These are phyloP conservation scores for Zygosaccharomyces bailii DNA, from an alignment of 805 yeast genomes.

Conservation along the genomic window DNA sequence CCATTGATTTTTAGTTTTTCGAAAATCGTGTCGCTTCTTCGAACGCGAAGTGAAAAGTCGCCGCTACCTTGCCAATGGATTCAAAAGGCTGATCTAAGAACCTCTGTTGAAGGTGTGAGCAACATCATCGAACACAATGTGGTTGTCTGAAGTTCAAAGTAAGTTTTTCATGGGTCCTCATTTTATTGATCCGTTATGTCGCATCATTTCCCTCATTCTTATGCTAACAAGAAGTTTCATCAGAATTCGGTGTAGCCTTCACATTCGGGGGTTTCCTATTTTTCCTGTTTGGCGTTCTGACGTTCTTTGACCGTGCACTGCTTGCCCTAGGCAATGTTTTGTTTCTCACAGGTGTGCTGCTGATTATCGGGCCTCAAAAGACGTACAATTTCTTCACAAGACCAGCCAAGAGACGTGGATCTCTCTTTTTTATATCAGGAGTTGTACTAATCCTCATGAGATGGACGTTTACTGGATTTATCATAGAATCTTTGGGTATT, in stretches of 20 bases:
- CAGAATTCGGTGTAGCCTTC: constrained; percentile 89
- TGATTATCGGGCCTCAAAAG: constrained; percentile 85
- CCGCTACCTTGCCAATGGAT: no score
- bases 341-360: constrained; percentile 73
- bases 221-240: constrained; percentile 11
- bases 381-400: constrained; percentile 80
- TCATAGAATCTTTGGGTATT: constrained; percentile 84
- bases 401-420: constrained; percentile 82
- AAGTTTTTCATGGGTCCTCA: constrained; percentile 34
- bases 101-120: neutral
- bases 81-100: neutral
- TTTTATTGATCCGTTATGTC: neutral
- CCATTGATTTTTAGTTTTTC: no score
- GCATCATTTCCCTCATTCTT: neutral
- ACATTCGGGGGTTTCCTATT: constrained; percentile 78
- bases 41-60: neutral
- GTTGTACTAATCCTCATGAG: constrained; percentile 69
- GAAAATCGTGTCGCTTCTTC: neutral
- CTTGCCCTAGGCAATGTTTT: constrained; percentile 84
- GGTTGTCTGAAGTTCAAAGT: constrained; percentile 78
- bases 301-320: constrained; percentile 84
- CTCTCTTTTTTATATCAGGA: constrained; percentile 74
- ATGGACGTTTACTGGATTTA: constrained; percentile 79
- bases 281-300: constrained; percentile 74
- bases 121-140: constrained; percentile 36